Evolutionary conservation across 2,329 filamentous ascomycete species (phyloP), one percentile per base, ranked within the genome.

Genomic region (Hymenoscyphus albidus): DNA sequence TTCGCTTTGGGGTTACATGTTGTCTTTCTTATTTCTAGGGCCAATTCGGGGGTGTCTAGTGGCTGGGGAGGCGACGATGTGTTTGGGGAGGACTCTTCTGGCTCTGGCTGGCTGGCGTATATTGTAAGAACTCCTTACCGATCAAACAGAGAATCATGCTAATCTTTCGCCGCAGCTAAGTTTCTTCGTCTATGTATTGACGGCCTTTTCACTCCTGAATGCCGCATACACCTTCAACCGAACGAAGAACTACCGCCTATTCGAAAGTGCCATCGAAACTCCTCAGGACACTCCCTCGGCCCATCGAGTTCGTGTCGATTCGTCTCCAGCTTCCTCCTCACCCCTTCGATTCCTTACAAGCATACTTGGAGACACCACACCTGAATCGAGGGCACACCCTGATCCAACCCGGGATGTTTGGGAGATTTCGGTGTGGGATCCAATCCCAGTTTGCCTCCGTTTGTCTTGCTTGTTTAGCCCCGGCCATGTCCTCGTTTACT

Each of bases 381-480:
- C 93, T n/a, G 87, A 93, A 69, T 88, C 91, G 32, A 87, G 93
- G 74, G 90, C 92, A 35, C 91, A 97, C 77, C 92, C 94, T 0
- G 89, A 95, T 74, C 86, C 88, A 64, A 84, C 85, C 32, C 85
- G 89, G 12, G 93, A 99, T 76, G 95, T 99, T 10, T 99, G 95
- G 95, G 93, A 99, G 77, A 79, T 99, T 59, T 85, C 89, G 1
- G 84, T 98, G 6, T 99, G 95, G 95, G 93, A 98, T 75, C 95
- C 96, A 40, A 84, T 94, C 58, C 92, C 93, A 1, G 83, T 96
- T 42, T 92, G 88, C 57, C 79, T 98, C 62, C 87, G 88, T 44
- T 80, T 98, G 2, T 93, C 97, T 74, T 95, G 92, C 71, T 81
- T 95, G 51, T 98, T 99, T 80, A 96, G 93, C 72, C 95, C 95